phyloP scores from a whole-genome alignment of 1,284 basidiomycete species.

The Puccinia polysora region DNA sequence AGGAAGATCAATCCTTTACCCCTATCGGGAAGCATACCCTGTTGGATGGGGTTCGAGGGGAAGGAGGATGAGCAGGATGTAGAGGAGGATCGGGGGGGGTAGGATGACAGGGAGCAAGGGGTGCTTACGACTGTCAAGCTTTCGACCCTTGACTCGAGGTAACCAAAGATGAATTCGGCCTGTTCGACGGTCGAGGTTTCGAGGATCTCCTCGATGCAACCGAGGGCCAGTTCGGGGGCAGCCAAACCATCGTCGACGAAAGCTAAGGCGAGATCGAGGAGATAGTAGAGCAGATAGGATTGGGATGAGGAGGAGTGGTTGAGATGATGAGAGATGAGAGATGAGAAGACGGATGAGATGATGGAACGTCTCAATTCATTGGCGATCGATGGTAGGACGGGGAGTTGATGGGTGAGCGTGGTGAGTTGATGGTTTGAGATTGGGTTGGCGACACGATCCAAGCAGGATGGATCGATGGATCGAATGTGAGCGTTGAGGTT shows the following conservation, averaged over 20 bases:
- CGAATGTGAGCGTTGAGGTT: no score
- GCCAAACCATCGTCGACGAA: slow-evolving; percentile 17
- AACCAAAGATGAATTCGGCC: slow-evolving; percentile 31
- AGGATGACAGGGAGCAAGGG: background rate
- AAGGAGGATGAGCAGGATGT: background rate
- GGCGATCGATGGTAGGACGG: slow-evolving; percentile 8
- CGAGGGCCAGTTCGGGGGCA: slow-evolving; percentile 27
- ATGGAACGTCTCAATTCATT: slow-evolving; percentile 24
- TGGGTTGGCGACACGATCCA: background rate
- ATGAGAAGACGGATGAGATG: slow-evolving; percentile 33
- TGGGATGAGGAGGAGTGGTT: background rate
- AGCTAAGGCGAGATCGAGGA: slow-evolving; percentile 26
- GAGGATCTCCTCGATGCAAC: slow-evolving; percentile 30
- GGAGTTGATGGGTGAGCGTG: slow-evolving; percentile 4
- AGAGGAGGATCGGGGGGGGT: background rate
- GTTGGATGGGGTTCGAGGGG: no score
- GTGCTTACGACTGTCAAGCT: slow-evolving; percentile 24
- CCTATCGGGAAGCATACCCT: slow-evolving; percentile 71
- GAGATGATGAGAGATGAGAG: slow-evolving; percentile 28
- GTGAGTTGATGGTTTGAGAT: background rate
- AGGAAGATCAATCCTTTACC: slow-evolving; percentile 79
- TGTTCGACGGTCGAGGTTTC: slow-evolving; percentile 26
- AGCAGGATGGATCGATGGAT: no score
- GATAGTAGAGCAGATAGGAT: slow-evolving; percentile 18
- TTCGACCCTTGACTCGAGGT: slow-evolving; percentile 36